Evolutionary conservation across 2,329 filamentous ascomycete species (phyloP), one percentile per base, ranked within the genome.

Genomic region (Fonsecaea monophora): DNA sequence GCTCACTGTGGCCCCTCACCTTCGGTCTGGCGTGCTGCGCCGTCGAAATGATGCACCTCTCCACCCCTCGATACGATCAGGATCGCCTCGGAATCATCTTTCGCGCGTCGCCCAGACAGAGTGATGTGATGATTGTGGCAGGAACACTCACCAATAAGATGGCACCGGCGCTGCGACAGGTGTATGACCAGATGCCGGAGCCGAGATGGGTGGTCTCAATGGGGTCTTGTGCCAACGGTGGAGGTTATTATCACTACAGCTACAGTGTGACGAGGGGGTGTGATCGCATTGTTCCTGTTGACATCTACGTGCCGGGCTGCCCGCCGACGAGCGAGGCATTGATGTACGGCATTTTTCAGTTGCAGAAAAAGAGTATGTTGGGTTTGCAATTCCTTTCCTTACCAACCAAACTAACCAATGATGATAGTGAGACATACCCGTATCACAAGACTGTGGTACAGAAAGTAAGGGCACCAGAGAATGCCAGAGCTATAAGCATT

Each of bases 101-200:
- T 86, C 89, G 92, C 73, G 92, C 92, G 66, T 94, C 91, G 13
- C 92, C 92, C 1, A 89, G 92, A 71, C 92, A 96, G 80, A 91
- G 92, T 68, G 92, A 96, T 79, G 90, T 96, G 72, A 95, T 96
- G 92, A 95, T 96, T 75, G 92, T 96, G 25, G 92, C 93, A 32
- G 93, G 93, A 67, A 97, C 93, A 35, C 86, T 97, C 69, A 96
- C 92, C 73, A 97, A 97, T 85, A 97, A 97, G 84, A 97, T 97
- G 93, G 92, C 92, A 0, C 92, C 93, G 1, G 93, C 93, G 38
- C 83, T 97, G 76, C 86, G 93, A 79, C 92, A 95, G 81, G 90
- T 96, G 69, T 97, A 97, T 82, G 93, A 97, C 79, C 93, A 96
- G 84, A 96, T 96, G 92, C 92, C 92, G 35, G 92, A 96, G 37